Evolutionary conservation across 1,284 basidiomycete genomes (phyloP).

Genomic region (Sanguinoderma infundibulare): DNA sequence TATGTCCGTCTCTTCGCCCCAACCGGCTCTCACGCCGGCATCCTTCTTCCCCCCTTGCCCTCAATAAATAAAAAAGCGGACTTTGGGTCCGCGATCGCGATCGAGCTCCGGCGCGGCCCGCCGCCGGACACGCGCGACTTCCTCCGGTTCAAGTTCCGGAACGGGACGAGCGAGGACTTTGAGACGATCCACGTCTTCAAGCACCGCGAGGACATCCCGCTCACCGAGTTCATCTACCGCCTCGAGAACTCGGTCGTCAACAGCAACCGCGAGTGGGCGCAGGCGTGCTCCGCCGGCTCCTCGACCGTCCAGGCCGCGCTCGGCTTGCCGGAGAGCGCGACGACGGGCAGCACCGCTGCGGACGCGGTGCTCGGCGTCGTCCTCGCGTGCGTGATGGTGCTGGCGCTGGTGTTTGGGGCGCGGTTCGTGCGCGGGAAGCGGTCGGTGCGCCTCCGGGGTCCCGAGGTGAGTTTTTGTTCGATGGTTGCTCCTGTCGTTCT

Average conservation of each 20-base stretch:
- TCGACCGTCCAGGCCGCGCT: constrained; percentile 32
- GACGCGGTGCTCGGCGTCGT: constrained; percentile 51
- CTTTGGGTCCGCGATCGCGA: constrained; percentile 77
- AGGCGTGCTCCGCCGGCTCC: constrained; percentile 52
- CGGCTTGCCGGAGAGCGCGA: constrained; percentile 32
- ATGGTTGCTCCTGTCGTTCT: neutral
- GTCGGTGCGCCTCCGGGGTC: constrained; percentile 54
- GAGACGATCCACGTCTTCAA: constrained; percentile 70
- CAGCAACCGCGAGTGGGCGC: constrained; percentile 71
- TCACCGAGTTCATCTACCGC: constrained; percentile 80
- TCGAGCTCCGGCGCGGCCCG: constrained; percentile 77
- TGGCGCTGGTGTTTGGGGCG: constrained; percentile 44
- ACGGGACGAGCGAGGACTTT: constrained; percentile 70
- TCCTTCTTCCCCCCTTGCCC: constrained; percentile 16
- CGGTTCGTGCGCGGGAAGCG: constrained; percentile 42
- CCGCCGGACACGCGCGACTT: constrained; percentile 79
- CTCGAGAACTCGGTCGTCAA: constrained; percentile 73
- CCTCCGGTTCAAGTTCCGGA: constrained; percentile 85
- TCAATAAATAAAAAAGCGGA: too few relatives aligned
- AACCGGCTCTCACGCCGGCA: neutral
- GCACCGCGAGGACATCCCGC: constrained; percentile 70
- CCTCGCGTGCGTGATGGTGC: constrained; percentile 43
- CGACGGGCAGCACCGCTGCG: constrained; percentile 42
- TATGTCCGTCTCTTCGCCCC: constrained; percentile 1
- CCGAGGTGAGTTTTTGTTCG: constrained; percentile 47